Evolutionary conservation across 2,329 filamentous ascomycete species (phyloP).

Genomic region (Hypoxylon rubiginosum): DNA sequence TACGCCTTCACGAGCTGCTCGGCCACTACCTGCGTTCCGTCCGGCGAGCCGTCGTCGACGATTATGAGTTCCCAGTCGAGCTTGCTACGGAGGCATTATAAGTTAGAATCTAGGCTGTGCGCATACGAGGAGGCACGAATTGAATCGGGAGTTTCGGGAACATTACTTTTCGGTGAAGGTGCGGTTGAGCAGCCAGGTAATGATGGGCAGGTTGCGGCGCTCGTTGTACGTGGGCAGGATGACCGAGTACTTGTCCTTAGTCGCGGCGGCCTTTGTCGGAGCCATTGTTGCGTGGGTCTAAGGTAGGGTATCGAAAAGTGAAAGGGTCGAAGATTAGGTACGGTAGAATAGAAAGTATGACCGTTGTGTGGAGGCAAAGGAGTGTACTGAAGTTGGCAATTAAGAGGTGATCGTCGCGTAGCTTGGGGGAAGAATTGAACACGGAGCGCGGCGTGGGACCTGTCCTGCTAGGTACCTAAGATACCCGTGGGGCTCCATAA

Average conservation of each 20-base stretch:
- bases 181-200: conserved; percentile 92
- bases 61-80: conserved; percentile 98
- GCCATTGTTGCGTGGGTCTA: conserved; percentile 59
- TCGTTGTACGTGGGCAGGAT: conserved; percentile 99
- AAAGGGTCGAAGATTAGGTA: conserved; percentile 21
- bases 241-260: conserved; percentile 89
- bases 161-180: conserved; percentile 91
- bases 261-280: conserved; percentile 55
- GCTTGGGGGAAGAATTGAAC: conserved; percentile 30
- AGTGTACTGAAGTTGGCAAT: conserved; percentile 49
- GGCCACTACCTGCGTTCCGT: conserved; percentile 92
- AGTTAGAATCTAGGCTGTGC: conserved; percentile 38
- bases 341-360: conserved; percentile 8
- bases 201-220: conserved; percentile 95
- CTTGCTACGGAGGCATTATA: conserved; percentile 69
- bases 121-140: not conserved
- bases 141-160: conserved; percentile 14
- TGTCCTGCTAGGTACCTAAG: too few relatives aligned
- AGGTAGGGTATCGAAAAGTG: conserved; percentile 13
- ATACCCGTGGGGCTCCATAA: conserved; percentile 16
- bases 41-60: conserved; percentile 97
- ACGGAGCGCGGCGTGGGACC: conserved; percentile 24
- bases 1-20: conserved; percentile 91
- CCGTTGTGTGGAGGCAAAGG: conserved; percentile 41
- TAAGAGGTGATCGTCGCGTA: conserved; percentile 28